Conservation (phyloP, 352 stramenopile species). For the Phytophthora parvispora region DNA sequence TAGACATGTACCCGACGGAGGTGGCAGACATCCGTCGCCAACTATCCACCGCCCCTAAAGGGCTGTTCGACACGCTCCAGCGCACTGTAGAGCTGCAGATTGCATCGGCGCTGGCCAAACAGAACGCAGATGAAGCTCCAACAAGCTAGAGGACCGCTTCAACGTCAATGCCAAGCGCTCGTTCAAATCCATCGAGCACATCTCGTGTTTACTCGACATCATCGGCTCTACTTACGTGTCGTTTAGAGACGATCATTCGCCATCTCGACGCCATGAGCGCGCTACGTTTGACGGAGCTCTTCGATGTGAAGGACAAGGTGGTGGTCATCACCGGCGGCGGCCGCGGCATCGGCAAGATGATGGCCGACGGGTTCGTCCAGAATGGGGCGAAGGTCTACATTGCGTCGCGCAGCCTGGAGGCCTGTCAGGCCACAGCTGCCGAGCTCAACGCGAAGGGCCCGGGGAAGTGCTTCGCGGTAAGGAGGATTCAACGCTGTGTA, state of each 20-base stretch:
- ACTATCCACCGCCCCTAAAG: conserved; percentile 35
- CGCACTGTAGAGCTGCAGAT: conserved; percentile 64
- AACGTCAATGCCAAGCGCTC: background rate
- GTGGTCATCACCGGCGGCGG: conserved; percentile 95
- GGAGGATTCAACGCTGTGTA: background rate
- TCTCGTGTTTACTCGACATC: conserved; percentile 8
- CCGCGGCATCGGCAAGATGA: conserved; percentile 94
- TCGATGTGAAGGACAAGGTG: conserved; percentile 63
- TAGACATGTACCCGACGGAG: conserved; percentile 63
- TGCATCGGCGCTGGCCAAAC: conserved; percentile 31
- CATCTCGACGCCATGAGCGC: conserved; percentile 4
- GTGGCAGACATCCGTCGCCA: conserved; percentile 39
- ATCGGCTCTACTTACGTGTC: no score
- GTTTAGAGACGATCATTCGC: background rate
- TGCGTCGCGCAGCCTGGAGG: conserved; percentile 87
- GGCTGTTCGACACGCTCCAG: conserved; percentile 68
- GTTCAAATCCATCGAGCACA: conserved; percentile 1
- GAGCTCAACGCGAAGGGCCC: conserved; percentile 70
- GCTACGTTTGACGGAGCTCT: conserved; percentile 21
- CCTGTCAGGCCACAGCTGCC: conserved; percentile 79
- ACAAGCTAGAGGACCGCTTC: background rate
- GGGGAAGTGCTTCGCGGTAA: conserved; percentile 72
- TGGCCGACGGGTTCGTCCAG: conserved; percentile 93
- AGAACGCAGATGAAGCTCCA: conserved; percentile 5
- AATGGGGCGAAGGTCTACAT: conserved; percentile 96